Conservation (phyloP, 78 protist genomes). For the Parvularia atlantis region DNA sequence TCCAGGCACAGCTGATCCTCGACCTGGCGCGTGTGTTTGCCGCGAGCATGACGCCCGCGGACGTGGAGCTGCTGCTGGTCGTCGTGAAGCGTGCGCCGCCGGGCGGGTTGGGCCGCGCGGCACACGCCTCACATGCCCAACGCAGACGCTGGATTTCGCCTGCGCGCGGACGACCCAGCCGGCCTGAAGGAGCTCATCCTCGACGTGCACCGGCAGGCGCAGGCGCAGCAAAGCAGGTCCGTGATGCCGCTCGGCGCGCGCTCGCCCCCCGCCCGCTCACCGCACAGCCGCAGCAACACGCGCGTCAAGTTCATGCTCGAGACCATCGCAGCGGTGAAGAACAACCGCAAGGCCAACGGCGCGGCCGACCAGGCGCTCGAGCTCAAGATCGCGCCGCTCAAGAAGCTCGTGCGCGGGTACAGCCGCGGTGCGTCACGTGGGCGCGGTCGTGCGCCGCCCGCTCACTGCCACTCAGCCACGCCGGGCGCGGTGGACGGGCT, state of each 20-base stretch:
- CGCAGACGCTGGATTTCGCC: background rate
- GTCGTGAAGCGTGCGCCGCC: background rate
- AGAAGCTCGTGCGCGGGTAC: background rate
- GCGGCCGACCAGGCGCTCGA: background rate
- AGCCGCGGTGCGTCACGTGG: background rate
- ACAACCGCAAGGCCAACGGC: background rate
- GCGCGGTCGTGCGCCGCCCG: background rate
- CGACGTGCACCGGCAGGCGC: background rate
- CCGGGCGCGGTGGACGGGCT: too few relatives aligned
- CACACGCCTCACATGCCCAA: too few relatives aligned
- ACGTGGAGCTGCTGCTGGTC: constrained; percentile 3
- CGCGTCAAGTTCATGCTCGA: constrained; percentile 16
- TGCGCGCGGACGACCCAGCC: constrained; percentile 19
- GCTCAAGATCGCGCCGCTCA: background rate
- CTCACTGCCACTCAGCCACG: too few relatives aligned
- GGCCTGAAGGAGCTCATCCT: constrained; percentile 4
- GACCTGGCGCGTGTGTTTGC: background rate
- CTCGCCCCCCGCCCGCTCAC: background rate
- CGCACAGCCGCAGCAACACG: background rate
- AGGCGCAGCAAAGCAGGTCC: background rate
- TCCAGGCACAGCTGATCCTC: background rate
- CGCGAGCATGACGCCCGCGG: background rate
- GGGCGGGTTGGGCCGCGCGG: too few relatives aligned
- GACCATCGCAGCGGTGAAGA: background rate
- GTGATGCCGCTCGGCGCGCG: background rate